Conservation (phyloP, 2,329 filamentous ascomycete genomes). For the Fusarium xylarioides region DNA sequence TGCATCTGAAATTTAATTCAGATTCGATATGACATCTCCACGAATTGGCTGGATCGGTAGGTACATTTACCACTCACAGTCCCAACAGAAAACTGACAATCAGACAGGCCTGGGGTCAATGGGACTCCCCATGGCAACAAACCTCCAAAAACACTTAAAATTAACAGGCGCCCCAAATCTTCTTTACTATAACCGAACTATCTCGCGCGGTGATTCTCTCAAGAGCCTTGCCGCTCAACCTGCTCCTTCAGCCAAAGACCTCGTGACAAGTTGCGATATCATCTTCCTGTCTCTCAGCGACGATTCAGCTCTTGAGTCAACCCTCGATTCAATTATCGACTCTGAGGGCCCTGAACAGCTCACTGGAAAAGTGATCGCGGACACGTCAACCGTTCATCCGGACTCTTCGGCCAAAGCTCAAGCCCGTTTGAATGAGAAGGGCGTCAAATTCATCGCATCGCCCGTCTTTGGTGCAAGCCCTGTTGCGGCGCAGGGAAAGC, state of each 20-base stretch:
- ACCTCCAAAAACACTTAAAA: slow-evolving; percentile 55
- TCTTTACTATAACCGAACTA: slow-evolving; percentile 56
- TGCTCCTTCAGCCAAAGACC: slow-evolving; percentile 28
- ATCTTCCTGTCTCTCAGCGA: slow-evolving; percentile 55
- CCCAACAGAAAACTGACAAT: background rate
- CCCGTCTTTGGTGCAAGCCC: slow-evolving; percentile 63
- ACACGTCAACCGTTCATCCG: slow-evolving; percentile 62
- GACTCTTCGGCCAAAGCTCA: slow-evolving; percentile 48
- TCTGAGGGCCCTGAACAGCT: slow-evolving; percentile 16
- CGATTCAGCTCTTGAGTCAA: slow-evolving; percentile 50
- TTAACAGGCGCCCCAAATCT: slow-evolving; percentile 40
- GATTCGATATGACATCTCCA: background rate
- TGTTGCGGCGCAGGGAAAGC: slow-evolving; percentile 55
- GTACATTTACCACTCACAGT: background rate
- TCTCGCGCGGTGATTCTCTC: slow-evolving; percentile 53
- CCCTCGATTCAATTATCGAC: slow-evolving; percentile 46
- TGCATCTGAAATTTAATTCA: background rate
- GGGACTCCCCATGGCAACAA: slow-evolving; percentile 60
- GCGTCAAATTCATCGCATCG: slow-evolving; percentile 52
- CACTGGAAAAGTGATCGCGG: slow-evolving; percentile 54
- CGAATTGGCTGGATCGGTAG: slow-evolving; percentile 31
- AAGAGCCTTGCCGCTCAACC: slow-evolving; percentile 42
- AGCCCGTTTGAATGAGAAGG: slow-evolving; percentile 39
- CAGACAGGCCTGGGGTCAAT: slow-evolving; percentile 60
- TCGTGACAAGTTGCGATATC: slow-evolving; percentile 47